A percentile compares a stretch with the other conserved stretches of the same genome.
Evolutionary conservation across 2,329 filamentous ascomycete species (phyloP).

Genomic region (Pseudopyricularia cyperi): DNA sequence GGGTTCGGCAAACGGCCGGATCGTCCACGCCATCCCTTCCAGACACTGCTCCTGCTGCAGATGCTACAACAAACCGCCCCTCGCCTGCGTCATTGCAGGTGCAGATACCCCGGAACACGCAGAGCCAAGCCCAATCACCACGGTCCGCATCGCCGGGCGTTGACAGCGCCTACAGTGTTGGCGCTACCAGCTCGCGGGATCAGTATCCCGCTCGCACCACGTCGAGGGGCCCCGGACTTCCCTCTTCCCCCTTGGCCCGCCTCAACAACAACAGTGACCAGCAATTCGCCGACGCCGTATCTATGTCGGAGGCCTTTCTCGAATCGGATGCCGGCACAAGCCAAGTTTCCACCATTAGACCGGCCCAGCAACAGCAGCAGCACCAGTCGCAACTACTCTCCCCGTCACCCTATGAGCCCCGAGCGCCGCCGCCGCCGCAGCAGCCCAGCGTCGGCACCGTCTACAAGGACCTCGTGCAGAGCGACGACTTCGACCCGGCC

Average conservation of each 20-base stretch:
- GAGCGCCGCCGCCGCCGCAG: not conserved
- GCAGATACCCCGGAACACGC: not conserved
- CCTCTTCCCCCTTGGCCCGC: not conserved
- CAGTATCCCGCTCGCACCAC: slow-evolving; percentile 20
- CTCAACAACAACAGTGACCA: not conserved
- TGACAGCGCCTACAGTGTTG: not conserved
- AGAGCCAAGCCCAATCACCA: not conserved
- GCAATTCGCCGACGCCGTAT: not conserved
- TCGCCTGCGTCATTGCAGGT: not conserved
- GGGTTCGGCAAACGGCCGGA: not conserved
- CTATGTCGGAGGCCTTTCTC: not conserved
- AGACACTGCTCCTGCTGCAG: not conserved
- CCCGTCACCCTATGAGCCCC: not conserved
- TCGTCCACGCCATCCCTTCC: not conserved
- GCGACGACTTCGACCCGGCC: slow-evolving; percentile 1
- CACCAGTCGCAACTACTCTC: not conserved
- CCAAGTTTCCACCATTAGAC: not conserved
- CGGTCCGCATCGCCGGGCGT: not conserved
- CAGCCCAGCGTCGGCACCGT: not conserved
- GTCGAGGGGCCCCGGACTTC: slow-evolving; percentile 8
- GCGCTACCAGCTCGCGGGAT: slow-evolving; percentile 1
- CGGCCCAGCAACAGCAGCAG: not conserved
- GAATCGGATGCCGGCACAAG: not conserved
- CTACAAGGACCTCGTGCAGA: slow-evolving; percentile 1
- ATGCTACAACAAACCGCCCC: not conserved